phyloP scores from a whole-genome alignment of 805 yeast species.

The Metschnikowia lachancei region DNA sequence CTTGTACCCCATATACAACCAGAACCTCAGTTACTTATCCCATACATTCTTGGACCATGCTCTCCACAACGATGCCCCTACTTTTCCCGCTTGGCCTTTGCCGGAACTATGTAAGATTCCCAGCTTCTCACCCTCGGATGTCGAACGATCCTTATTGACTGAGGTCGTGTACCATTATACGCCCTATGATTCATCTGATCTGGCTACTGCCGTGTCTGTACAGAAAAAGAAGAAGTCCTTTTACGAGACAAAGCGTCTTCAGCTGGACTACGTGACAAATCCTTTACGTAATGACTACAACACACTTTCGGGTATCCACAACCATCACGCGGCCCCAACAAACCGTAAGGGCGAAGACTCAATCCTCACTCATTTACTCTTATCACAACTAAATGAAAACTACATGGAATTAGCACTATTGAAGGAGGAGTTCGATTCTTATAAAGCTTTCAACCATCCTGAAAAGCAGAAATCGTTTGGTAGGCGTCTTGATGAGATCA shows the following conservation, averaged over 20 bases:
- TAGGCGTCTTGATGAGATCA: constrained; percentile 42
- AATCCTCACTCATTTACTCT: constrained; percentile 59
- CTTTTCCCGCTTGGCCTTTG: constrained; percentile 62
- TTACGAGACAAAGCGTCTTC: constrained; percentile 61
- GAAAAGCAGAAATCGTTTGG: constrained; percentile 42
- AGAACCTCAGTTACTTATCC: constrained; percentile 58
- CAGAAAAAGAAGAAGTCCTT: constrained; percentile 33
- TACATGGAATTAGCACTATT: constrained; percentile 44
- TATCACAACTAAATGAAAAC: constrained; percentile 52
- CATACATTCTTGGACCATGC: constrained; percentile 54
- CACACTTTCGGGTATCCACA: constrained; percentile 49
- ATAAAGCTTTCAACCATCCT: constrained; percentile 35
- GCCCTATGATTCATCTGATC: constrained; percentile 44
- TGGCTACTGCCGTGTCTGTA: constrained; percentile 29
- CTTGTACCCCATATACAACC: constrained; percentile 68
- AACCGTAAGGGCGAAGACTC: constrained; percentile 8
- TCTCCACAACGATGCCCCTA: constrained; percentile 16
- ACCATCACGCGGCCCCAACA: constrained; percentile 32
- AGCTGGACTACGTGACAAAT: constrained; percentile 65
- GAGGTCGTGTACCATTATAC: constrained; percentile 66
- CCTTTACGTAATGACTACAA: constrained; percentile 56
- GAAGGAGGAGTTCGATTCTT: constrained; percentile 40
- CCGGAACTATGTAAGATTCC: constrained; percentile 70
- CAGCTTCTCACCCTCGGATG: constrained; percentile 65
- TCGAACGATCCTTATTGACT: constrained; percentile 70